Evolutionary conservation across 2,329 filamentous ascomycete species (phyloP).

Genomic region (Paracoccidioides lutzii): DNA sequence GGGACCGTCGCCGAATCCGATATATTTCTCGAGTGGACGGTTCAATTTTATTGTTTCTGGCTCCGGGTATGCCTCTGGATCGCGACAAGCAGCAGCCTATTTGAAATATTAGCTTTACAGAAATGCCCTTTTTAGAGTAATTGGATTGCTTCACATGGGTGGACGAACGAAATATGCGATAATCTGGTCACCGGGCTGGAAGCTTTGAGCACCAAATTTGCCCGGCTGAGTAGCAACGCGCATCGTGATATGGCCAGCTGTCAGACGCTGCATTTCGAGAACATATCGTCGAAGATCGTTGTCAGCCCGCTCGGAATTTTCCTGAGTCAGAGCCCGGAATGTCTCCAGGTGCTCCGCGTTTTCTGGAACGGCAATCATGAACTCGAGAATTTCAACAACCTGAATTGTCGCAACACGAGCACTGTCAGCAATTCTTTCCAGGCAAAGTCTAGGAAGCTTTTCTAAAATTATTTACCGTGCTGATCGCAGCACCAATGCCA

Average conservation of each 20-base stretch:
- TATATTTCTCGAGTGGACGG: slow-evolving; percentile 28
- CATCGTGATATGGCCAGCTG: slow-evolving; percentile 24
- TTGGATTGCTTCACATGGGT: neutral
- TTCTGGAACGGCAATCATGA: slow-evolving; percentile 26
- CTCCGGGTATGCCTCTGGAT: slow-evolving; percentile 24
- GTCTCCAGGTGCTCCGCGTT: slow-evolving; percentile 32
- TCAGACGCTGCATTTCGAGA: slow-evolving; percentile 13
- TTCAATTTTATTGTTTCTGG: slow-evolving; percentile 31
- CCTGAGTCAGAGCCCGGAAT: slow-evolving; percentile 25
- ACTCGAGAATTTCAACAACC: slow-evolving; percentile 35
- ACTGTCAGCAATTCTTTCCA: neutral
- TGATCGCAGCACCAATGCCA: slow-evolving; percentile 30
- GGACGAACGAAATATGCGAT: slow-evolving; percentile 20
- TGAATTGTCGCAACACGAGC: slow-evolving; percentile 10
- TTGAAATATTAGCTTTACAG: slow-evolving; percentile 8
- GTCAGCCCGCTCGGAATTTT: slow-evolving; percentile 21
- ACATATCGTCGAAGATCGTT: slow-evolving; percentile 11
- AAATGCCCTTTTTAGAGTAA: neutral
- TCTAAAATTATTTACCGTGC: slow-evolving; percentile 20
- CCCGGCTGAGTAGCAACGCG: slow-evolving; percentile 24
- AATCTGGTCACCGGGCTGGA: slow-evolving; percentile 30
- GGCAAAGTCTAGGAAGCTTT: neutral
- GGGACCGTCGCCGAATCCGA: slow-evolving; percentile 34
- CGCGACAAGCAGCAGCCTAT: slow-evolving; percentile 21
- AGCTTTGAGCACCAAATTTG: slow-evolving; percentile 28